Base-by-base conservation (phyloP, 2,329 filamentous ascomycete species). In the Canariomyces notabilis region DNA sequence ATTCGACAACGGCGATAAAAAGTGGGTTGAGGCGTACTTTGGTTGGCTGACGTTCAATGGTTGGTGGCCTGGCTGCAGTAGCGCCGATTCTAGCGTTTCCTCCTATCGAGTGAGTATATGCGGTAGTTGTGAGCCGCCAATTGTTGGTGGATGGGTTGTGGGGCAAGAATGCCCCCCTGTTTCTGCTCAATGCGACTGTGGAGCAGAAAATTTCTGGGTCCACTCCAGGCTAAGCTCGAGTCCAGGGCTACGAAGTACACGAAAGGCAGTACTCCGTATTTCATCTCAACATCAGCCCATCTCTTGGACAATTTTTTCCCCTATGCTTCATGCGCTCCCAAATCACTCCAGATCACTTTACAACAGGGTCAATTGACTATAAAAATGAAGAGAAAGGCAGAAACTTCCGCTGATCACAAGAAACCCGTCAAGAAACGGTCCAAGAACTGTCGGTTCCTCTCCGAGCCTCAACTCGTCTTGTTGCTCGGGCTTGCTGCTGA, bases 361-460 rank as follows among this genome's bases (percentile, higher is more conserved):
- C 29, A 37, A 39, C 34, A 26, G 21, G 20, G 2, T 33, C 59
- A 59, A 62, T 59, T 61, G 47, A 36, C 19, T 38, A 19, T 35
- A 57, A 68, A 54, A 5, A 79, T 79, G 75, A 82, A 82, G 68
- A 75, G 79, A 68, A 82, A 82, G 64, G 77, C 78, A 50, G 71
- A 74, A 37, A 62, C 66, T 50, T 67, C 71, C 53, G 61, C 63
- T 42, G 66, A 62, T 51, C 65, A 65, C 59, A 70, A 68, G 48
- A 71, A 65, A 55, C 66, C 65, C 52, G 59, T 60, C 52, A 76
- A 73, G 61, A 82, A 80, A 65, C 77, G 76, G 62, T 64, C 73
- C 55, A 76, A 75, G 63, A 67, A 66, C 50, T 62, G 74, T 75
- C 48, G 49, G 47, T 42, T 26, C 20, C 11, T 20, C 46, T 34